Evolutionary conservation across 306 rosid species (phyloP).

Genomic region (Cyamopsis tetragonoloba): DNA sequence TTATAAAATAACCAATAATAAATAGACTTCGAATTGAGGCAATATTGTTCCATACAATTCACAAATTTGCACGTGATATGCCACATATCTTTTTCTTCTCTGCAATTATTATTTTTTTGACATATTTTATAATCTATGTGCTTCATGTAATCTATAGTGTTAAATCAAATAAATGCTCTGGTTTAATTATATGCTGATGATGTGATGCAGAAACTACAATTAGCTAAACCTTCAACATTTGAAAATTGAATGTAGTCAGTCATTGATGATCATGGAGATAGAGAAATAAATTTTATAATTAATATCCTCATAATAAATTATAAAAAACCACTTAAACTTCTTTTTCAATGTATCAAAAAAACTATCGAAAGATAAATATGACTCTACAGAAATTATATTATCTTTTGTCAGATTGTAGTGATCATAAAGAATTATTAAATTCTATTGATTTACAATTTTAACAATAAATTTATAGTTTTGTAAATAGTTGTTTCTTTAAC

Average conservation of each 20-base stretch:
- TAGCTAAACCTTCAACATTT: neutral
- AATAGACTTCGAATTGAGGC: too few relatives aligned
- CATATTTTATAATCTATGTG: neutral
- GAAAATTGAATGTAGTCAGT: neutral
- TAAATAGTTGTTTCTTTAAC: too few relatives aligned
- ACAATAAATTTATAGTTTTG: too few relatives aligned
- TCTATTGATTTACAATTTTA: too few relatives aligned
- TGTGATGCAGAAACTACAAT: neutral
- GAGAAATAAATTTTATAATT: neutral
- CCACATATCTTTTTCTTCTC: neutral
- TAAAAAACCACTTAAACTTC: too few relatives aligned
- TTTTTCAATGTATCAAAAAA: too few relatives aligned
- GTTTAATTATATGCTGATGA: neutral
- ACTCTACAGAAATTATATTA: too few relatives aligned
- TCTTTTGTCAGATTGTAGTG: too few relatives aligned
- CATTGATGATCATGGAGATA: neutral
- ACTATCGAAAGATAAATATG: too few relatives aligned
- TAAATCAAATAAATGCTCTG: neutral
- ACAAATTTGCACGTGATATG: neutral
- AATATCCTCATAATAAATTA: too few relatives aligned
- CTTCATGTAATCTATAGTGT: neutral
- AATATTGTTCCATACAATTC: neutral
- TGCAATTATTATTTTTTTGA: neutral
- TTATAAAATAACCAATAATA: too few relatives aligned
- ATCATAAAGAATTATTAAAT: neutral